Percentiles rank a stretch among this genome's conserved stretches.
Evolutionary conservation across 345 rosid species (phyloP).

Genomic region (Angophora floribunda): DNA sequence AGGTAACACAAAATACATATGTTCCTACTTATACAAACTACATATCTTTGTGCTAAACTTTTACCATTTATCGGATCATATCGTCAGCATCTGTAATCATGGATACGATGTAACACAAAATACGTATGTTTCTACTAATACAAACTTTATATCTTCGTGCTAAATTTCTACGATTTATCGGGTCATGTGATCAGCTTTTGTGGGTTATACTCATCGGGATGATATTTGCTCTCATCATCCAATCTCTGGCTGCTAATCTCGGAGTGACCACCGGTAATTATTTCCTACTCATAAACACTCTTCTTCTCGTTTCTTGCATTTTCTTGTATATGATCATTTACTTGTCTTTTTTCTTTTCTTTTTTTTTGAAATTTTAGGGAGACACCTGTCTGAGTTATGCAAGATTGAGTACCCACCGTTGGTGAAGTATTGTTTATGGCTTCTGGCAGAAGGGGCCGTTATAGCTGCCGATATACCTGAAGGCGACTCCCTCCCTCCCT

Average conservation of each 20-base stretch:
- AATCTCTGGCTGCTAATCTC: slow-evolving; percentile 59
- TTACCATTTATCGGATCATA: no score
- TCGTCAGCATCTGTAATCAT: background rate
- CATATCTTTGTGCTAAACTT: no score
- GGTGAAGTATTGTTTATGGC: background rate
- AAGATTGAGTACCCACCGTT: slow-evolving; percentile 2
- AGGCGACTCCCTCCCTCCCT: background rate
- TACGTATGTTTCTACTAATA: background rate
- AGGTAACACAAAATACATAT: no score
- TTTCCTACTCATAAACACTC: background rate
- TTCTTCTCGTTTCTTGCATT: background rate
- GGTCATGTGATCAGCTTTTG: slow-evolving; percentile 24
- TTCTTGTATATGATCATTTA: background rate
- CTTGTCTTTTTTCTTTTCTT: background rate
- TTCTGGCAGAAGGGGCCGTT: background rate
- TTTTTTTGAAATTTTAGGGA: background rate
- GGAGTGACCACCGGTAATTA: slow-evolving; percentile 45
- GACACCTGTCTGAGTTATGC: slow-evolving; percentile 51
- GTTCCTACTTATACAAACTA: no score
- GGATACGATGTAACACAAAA: slow-evolving; percentile 27
- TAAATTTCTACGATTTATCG: no score
- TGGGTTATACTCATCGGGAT: slow-evolving; percentile 58
- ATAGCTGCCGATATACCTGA: background rate
- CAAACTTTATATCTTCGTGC: background rate
- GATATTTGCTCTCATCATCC: slow-evolving; percentile 50